These are phyloP conservation scores for Plenodomus biglobosus DNA, from an alignment of 2,329 filamentous ascomycete genomes.

Conservation along the genomic window DNA sequence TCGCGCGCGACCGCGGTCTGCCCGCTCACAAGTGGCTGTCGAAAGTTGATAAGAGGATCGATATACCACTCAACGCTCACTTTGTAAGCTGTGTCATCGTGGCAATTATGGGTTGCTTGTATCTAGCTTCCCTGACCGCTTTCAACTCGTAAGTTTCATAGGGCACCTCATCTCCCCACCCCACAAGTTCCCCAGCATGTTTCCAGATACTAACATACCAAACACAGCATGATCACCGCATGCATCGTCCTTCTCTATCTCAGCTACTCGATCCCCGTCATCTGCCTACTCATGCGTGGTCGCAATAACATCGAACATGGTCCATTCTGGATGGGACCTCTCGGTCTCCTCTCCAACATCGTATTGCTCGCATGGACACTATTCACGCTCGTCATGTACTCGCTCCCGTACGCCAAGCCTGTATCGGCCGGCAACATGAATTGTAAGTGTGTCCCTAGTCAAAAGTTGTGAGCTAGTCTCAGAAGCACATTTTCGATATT, in stretches of 20 bases:
- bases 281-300: conserved; percentile 50
- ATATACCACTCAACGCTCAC: conserved; percentile 52
- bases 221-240: conserved; percentile 47
- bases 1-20: conserved; percentile 55
- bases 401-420: conserved; percentile 37
- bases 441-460: conserved; percentile 10
- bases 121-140: conserved; percentile 46
- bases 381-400: conserved; percentile 55
- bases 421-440: conserved; percentile 39
- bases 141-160: conserved; percentile 45
- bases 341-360: conserved; percentile 49
- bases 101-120: conserved; percentile 51
- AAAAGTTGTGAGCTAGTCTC: too few relatives aligned
- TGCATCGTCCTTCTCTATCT: conserved; percentile 47
- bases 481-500: conserved; percentile 9
- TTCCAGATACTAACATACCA: neutral
- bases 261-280: conserved; percentile 47
- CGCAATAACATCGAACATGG: conserved; percentile 49
- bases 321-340: conserved; percentile 52
- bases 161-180: neutral
- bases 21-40: conserved; percentile 48
- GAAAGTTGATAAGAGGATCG: conserved; percentile 44
- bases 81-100: conserved; percentile 49
- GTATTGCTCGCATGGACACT: conserved; percentile 52
- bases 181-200: too few relatives aligned